Evolutionary conservation across 371 early-diverging fungal genomes (phyloP), one percentile per base, ranked within the genome.

Genomic region (Amoeboaphelidium protococcarum): DNA sequence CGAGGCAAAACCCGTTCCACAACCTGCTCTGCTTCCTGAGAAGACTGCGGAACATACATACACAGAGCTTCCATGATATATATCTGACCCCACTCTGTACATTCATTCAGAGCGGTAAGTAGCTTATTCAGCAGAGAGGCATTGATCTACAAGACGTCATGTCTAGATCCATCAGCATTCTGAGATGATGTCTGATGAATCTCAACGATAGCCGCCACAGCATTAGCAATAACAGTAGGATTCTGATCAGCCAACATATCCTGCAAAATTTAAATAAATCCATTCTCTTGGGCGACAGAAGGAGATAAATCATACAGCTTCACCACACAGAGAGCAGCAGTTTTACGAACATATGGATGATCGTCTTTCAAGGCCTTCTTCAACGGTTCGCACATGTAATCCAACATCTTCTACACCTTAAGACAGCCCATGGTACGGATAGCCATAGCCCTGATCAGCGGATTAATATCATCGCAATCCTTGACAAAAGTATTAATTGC

Each of bases 71-170:
- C 83, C 44, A 95, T 62, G 45, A 95, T 82, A 45, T 80, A 78
- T 26, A 84, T 82, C 56, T 94, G 92, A 26, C 88, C 88, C 96
- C 96, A 95, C 82, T 94, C 95, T 42, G 84, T 78, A 54, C 85
- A 86, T 59, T 95, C 94, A 55, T 89, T 83, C 54, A 95, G 52
- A 0, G 89, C 90, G 13, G 82, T 72, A 25, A 90, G 63, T 24
- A 92, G 64, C 55, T 82, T 81, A 59, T 73, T 73, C 37, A 85
- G 76, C 26, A 80, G 72, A 26, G 67, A 62, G 52, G 67, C 68
- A 53, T 78, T 90, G 46, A 91, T 65, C 47, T 72, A 69, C 50
- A 91, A 79, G 42, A 80, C 66, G 48, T 82, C 75, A 40, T 76
- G 73, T 44, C 64, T 65, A 0, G 71, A 68, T n/a, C n/a, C n/a